Percentiles rank a stretch among this genome's conserved stretches.
Conservation (phyloP, 1,139 yeast species). For the Sugiyamaella castrensis region DNA sequence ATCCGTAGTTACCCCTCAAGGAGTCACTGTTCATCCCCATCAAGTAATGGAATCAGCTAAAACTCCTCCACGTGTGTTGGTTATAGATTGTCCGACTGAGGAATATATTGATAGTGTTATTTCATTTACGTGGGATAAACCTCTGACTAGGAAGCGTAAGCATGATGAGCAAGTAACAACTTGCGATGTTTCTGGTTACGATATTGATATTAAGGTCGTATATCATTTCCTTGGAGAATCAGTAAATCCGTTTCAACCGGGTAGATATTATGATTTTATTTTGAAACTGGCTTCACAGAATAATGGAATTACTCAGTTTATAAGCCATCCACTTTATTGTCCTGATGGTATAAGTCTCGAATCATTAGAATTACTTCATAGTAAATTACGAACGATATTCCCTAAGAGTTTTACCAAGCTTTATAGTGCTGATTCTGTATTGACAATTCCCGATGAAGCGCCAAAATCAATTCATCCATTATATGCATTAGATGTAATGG, state of each 20-base stretch:
- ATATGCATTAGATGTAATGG: slow-evolving; percentile 19
- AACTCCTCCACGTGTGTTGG: slow-evolving; percentile 55
- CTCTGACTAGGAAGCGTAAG: slow-evolving; percentile 12
- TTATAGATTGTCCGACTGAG: slow-evolving; percentile 69
- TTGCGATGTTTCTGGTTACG: slow-evolving; percentile 17
- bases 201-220: slow-evolving; percentile 47
- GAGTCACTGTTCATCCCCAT: slow-evolving; percentile 57
- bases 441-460: slow-evolving; percentile 17
- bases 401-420: slow-evolving; percentile 54
- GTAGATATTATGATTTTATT: slow-evolving; percentile 43
- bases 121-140: slow-evolving; percentile 26
- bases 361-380: slow-evolving; percentile 51
- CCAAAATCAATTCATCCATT: slow-evolving; percentile 18
- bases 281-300: slow-evolving; percentile 45
- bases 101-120: slow-evolving; percentile 44
- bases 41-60: slow-evolving; percentile 70
- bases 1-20: slow-evolving; percentile 56
- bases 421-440: slow-evolving; percentile 27
- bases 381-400: slow-evolving; percentile 57
- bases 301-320: slow-evolving; percentile 56
- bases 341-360: slow-evolving; percentile 60
- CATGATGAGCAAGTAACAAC: slow-evolving; percentile 15
- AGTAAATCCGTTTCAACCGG: slow-evolving; percentile 47
- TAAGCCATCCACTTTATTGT: slow-evolving; percentile 65
- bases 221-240: slow-evolving; percentile 74